Evolutionary conservation across 495 filamentous ascomycete genomes (phyloP), one percentile per base, ranked within the genome.

Genomic region (Hyphodiscus hymeniophilus): DNA sequence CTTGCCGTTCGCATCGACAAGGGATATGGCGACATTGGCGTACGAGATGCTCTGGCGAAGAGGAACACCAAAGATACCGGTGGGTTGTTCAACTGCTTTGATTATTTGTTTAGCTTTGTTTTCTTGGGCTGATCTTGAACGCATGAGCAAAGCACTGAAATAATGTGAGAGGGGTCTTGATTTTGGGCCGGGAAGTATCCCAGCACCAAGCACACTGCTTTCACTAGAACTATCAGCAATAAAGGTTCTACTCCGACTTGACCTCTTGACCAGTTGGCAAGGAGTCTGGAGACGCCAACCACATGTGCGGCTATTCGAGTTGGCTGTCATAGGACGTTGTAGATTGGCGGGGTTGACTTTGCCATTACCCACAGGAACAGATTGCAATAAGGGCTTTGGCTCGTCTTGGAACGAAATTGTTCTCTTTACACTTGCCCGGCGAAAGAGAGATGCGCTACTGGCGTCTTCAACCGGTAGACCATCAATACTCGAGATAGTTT

Each of bases 21-120:
- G 78, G 42, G 90, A 96, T 57, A 99, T 99, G 42, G 92, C 92
- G 52, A 99, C 92, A 65, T 99, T 99, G 47, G 92, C 92, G 61
- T 99, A 99, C 24, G 87, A 84, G 64, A 99, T 99, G 70, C 91
- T 96, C 54, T 85, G 80, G 50, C 87, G 85, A 38, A 99, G 79
- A 0, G 92, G 88, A n/a, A 98, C 79, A 38, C 91, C 91, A 64
- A 98, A 98, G 45, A 98, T 98, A 24, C 54, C 54, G 7, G 54
- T 28, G 16, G 50, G 42, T 33, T 30, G 40, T 35, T 54, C 52
- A 21, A 22, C 43, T 59, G 41, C 21, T 47, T 52, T 20, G 32
- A 33, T 22, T 36, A 2, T 10, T 42, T 34, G 13, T 16, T 30
- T 22, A 40, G 20, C 20, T 3, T 12, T 40, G 5, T 22, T 6